Evolutionary conservation across 164 flowering plant genomes (phyloP), one percentile per base, ranked within the genome.

Genomic region (Stephania yunnanensis): DNA sequence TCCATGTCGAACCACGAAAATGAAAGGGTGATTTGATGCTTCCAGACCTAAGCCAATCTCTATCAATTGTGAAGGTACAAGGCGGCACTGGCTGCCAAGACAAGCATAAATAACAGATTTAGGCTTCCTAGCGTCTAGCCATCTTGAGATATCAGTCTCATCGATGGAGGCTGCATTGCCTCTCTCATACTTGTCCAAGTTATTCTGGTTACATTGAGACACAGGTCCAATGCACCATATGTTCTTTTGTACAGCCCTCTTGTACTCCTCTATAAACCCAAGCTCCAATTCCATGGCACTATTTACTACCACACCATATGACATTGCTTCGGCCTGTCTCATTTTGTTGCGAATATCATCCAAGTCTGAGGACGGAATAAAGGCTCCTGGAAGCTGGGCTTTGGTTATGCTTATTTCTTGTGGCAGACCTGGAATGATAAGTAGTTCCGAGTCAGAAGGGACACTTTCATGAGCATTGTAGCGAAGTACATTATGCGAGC

Each of bases 21-120:
- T 75, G 76, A 91, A 88, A 0, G 89, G 85, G 0, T 36, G 63
- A 10, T 75, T 75, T 7, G 91, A 87, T 46, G 82, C 86, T 73
- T 89, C 93, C 45, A 91, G 74, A 9, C 85, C 93, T 11, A 83
- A 73, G 0, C 86, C 88, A 4, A 89, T 77, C 79, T 90, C 91
- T 5, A 77, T 77, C 64, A 87, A 19, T 52, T 89, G 92, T 5
- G 83, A 11, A n/a, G 80, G 7, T 0, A 64, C 0, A 1, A 85
- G 50, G 15, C 73, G 73, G 25, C 80, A 67, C 0, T 82, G 30
- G 75, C 89, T 86, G 4, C 94, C 94, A 5, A 90, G 78, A 69
- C 89, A 90, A 4, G 75, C 86, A 46, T 85, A 90, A 7, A 88
- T 30, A 0, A 90, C 94, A 0, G 90, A 86, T 5, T 73, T 67